Base-by-base conservation (phyloP, 2,329 filamentous ascomycete species). In the Cryphonectria parasitica region DNA sequence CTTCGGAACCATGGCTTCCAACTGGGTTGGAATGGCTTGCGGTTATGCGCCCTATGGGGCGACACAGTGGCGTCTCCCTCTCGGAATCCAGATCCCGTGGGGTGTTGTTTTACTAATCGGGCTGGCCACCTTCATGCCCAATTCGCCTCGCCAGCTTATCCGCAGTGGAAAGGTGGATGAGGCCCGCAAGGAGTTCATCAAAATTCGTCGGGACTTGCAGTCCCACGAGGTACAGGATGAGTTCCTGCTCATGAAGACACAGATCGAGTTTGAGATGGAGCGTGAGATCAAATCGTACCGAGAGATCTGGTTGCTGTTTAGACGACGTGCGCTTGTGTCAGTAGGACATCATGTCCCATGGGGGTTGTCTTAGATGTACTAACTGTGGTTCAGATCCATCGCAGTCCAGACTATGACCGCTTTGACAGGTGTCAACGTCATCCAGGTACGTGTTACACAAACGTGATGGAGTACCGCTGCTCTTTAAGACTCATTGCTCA, bases 321-420 rank as follows among this genome's bases (percentile, higher is more conserved):
- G 85, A 19, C 85, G 83, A 71, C 82, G 86, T 34, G 85, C 82
- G 8, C 73, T 88, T 64, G 86, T 86, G 77, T 84, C 73, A 71
- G 80, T 78, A 28, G 36, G 2, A 8, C n/a, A 25, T 2, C 39
- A 17, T 64, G 4, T n/a, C n/a, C 2, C 25, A 28, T 45, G 22
- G 25, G 17, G 6, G 5, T 45, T 22, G 13, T 39, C n/a, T 8
- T 2, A 13, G 0, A 7, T 7, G 17, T 64, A 11, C 69, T 72
- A 15, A 72, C 45, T 5, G 8, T 1, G 28, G 10, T 1, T 8
- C 11, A 72, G 71, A 15, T 85, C 83, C 0, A 85, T 88, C 74
- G 83, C 84, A 2, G 87, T 88, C 2, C 86, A 88, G 77, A 87
- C 85, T 2, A 86, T 88, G 84, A 88, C 86, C 0, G 83, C 82